Percentiles rank a stretch among this genome's conserved stretches.
Conservation (phyloP, 768 basidiomycete species). For the Mycena latifolia region DNA sequence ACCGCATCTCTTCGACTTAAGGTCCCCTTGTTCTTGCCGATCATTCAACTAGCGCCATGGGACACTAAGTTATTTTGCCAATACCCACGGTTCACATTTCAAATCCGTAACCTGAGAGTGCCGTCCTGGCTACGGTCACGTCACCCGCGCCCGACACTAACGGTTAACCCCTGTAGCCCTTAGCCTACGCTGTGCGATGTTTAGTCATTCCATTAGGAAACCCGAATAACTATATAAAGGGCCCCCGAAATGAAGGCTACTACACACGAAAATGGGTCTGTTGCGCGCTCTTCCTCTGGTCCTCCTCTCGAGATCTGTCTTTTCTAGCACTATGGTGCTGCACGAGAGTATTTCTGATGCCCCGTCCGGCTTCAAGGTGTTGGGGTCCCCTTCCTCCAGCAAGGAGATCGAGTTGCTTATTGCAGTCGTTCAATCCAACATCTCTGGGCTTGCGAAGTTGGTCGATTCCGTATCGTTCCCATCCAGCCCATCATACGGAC, state of each 20-base stretch:
- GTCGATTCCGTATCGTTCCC: conserved; percentile 16
- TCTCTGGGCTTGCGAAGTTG: conserved; percentile 8
- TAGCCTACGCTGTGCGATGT: too few relatives aligned
- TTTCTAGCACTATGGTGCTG: conserved; percentile 15
- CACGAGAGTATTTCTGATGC: conserved; percentile 19
- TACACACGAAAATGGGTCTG: conserved; percentile 13
- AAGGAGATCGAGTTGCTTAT: conserved; percentile 14
- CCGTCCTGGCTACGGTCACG: too few relatives aligned
- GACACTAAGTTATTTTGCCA: too few relatives aligned
- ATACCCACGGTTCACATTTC: too few relatives aligned
- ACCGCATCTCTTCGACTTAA: not conserved
- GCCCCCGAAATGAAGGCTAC: not conserved
- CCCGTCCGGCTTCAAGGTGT: conserved; percentile 6
- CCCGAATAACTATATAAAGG: conserved; percentile 19
- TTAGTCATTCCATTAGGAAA: too few relatives aligned
- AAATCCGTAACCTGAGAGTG: too few relatives aligned
- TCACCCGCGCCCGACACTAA: too few relatives aligned
- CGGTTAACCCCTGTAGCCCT: too few relatives aligned
- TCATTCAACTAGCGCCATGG: not conserved
- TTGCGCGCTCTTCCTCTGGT: conserved; percentile 9
- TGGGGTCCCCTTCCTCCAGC: conserved; percentile 9
- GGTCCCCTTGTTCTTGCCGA: not conserved
- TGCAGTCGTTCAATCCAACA: conserved; percentile 15
- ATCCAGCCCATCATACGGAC: conserved; percentile 11
- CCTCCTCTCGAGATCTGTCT: conserved; percentile 1